Evolutionary conservation across 176 grass and related monocot genomes (phyloP).

Genomic region (Areca catechu): DNA sequence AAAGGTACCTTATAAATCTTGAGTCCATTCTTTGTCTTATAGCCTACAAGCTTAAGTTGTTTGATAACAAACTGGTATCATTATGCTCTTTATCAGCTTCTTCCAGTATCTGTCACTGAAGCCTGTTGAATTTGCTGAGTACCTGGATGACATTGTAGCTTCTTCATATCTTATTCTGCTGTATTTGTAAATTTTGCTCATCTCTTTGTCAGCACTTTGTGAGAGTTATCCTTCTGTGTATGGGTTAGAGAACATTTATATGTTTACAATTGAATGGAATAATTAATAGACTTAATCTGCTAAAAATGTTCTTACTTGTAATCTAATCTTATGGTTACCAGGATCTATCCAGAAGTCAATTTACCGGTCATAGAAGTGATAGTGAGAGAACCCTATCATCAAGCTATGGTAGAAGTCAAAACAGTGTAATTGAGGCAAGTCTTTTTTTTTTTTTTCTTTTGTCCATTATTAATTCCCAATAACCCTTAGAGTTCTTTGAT

Average conservation of each 20-base stretch:
- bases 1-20: too few species aligned
- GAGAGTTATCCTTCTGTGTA: too few species aligned
- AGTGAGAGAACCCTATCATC: constrained; percentile 52
- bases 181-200: too few species aligned
- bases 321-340: constrained; percentile 25
- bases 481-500: constrained; percentile 3
- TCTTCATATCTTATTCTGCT: too few species aligned
- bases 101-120: too few species aligned
- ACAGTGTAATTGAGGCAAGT: constrained; percentile 56
- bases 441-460: constrained; percentile 11
- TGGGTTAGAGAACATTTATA: constrained; percentile 4
- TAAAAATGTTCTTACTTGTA: neutral
- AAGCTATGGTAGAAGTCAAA: constrained; percentile 31
- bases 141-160: too few species aligned
- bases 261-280: neutral
- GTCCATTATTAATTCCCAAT: constrained; percentile 4
- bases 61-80: too few species aligned
- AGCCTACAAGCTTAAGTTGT: too few species aligned
- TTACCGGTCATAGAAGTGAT: constrained; percentile 42
- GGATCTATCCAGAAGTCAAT: constrained; percentile 54
- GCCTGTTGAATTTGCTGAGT: too few species aligned
- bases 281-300: neutral
- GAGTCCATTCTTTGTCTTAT: too few species aligned
- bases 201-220: too few species aligned
- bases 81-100: too few species aligned